Evolutionary conservation across 441 rosid genomes (phyloP).

Genomic region (Viola pubescens): DNA sequence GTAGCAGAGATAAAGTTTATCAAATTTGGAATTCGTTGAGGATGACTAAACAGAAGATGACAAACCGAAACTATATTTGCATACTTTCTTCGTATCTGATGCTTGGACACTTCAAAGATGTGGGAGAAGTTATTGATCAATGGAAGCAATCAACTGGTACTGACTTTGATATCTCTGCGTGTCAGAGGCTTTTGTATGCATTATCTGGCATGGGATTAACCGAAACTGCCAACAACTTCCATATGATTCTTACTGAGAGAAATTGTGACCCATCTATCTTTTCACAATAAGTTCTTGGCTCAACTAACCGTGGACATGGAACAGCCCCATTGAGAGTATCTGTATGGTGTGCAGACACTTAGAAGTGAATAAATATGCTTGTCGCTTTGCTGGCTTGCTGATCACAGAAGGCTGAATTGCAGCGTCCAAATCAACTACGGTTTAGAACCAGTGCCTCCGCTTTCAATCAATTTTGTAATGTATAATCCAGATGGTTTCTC

Average conservation of each 20-base stretch:
- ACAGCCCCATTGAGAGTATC: background rate
- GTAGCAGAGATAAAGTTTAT: constrained; percentile 64
- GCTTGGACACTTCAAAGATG: constrained; percentile 68
- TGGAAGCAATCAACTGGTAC: constrained; percentile 68
- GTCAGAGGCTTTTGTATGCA: constrained; percentile 48
- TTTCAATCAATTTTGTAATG: too few relatives aligned
- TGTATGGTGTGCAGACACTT: background rate
- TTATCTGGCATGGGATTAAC: constrained; percentile 41
- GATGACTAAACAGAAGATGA: constrained; percentile 80
- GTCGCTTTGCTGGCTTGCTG: background rate
- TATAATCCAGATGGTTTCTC: too few relatives aligned
- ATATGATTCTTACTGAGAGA: constrained; percentile 47
- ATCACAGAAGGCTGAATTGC: background rate
- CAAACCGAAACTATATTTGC: constrained; percentile 66
- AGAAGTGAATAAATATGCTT: background rate
- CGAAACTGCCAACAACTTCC: constrained; percentile 43
- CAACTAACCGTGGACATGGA: background rate
- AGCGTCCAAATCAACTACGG: background rate
- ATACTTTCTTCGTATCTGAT: constrained; percentile 65
- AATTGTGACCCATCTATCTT: constrained; percentile 32
- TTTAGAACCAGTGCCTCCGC: too few relatives aligned
- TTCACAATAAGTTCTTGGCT: constrained; percentile 8
- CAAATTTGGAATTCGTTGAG: constrained; percentile 87
- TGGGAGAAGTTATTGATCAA: constrained; percentile 59
- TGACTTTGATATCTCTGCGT: constrained; percentile 49